Base-by-base conservation (phyloP, 2,329 filamentous ascomycete species). In the Sphaerulina vaccinii region DNA sequence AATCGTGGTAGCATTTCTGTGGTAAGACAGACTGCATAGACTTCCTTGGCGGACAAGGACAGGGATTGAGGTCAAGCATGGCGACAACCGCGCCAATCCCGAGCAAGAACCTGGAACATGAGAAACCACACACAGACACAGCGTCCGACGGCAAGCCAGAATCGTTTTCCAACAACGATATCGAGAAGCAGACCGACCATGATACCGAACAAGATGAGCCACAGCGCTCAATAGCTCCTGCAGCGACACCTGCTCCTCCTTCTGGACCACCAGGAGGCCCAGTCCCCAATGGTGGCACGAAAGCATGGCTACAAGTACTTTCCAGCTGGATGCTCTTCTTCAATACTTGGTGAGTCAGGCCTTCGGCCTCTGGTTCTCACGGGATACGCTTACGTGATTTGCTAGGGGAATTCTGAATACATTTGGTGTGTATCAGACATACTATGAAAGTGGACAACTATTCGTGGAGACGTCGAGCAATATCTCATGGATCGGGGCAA, bases 351-450 rank as follows among this genome's bases (percentile, higher is more conserved):
- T 49, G 18, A 11, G 18, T n/a, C 11, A 19, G 15, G 43, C 22
- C 29, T 23, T 10, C 23, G 38, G 18, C 19, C 6, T 37, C 22
- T 13, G 13, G 5, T 16, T 5, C 2, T 37, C 13, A 15, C 35
- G 35, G 19, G 29, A 16, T 22, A 38, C 24, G 49, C 52, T 38
- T n/a, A 45, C 35, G 27, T 32, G 1, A 13, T 23, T 27, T 42
- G 15, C 21, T 5, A 51, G 51, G 51, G 57, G 57, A 16, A 57
- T 75, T 18, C 67, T 75, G n/a, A 77, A 76, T 52, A 73, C 73
- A 0, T 77, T 75, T 46, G 75, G 75, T 11, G 71, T 69, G 9
- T 79, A 74, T 56, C 74, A 78, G 56, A 71, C 75, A 0, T 78
- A 74, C 62, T 78, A 78, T 58, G 69, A 76, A 51, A 68, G 64